A percentile compares a stretch with the other conserved stretches of the same genome.
Conservation (phyloP, 2,329 filamentous ascomycete species). For the Ophiostoma sp. region DNA sequence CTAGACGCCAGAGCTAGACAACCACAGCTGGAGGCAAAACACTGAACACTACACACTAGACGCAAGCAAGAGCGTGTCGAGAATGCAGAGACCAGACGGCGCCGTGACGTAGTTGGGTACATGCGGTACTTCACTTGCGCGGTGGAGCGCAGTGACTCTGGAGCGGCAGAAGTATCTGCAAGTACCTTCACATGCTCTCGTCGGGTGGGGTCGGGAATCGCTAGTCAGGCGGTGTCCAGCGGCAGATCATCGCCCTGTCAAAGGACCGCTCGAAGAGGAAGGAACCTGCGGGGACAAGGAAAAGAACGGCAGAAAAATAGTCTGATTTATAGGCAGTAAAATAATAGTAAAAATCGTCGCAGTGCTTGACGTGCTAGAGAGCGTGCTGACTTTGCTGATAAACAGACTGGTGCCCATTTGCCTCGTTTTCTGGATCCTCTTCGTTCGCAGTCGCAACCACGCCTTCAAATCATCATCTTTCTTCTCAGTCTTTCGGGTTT, state of each 20-base stretch:
- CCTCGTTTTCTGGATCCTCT: constrained; percentile 13
- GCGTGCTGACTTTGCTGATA: constrained; percentile 17
- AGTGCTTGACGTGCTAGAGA: constrained; percentile 19
- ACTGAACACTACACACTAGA: not conserved
- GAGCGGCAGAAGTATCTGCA: not conserved
- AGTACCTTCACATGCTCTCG: constrained; percentile 15
- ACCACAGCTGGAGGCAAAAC: not conserved
- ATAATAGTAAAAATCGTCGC: too few relatives aligned
- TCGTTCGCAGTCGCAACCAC: not conserved
- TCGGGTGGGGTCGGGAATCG: constrained; percentile 19
- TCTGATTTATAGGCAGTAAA: too few relatives aligned
- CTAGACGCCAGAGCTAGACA: not conserved
- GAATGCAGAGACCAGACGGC: not conserved
- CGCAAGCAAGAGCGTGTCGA: constrained; percentile 12
- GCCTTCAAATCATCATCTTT: not conserved
- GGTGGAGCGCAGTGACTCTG: not conserved
- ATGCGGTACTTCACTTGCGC: not conserved
- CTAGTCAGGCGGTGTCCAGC: not conserved
- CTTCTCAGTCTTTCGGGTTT: not conserved
- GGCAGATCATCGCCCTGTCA: constrained; percentile 12
- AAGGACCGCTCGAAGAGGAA: not conserved
- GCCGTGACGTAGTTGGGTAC: constrained; percentile 22
- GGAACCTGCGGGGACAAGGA: not conserved
- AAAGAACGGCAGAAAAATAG: not conserved
- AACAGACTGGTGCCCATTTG: constrained; percentile 19